Evolutionary conservation across 352 stramenopile species (phyloP), one percentile per base, ranked within the genome.

Genomic region (Phytophthora hibernalis): DNA sequence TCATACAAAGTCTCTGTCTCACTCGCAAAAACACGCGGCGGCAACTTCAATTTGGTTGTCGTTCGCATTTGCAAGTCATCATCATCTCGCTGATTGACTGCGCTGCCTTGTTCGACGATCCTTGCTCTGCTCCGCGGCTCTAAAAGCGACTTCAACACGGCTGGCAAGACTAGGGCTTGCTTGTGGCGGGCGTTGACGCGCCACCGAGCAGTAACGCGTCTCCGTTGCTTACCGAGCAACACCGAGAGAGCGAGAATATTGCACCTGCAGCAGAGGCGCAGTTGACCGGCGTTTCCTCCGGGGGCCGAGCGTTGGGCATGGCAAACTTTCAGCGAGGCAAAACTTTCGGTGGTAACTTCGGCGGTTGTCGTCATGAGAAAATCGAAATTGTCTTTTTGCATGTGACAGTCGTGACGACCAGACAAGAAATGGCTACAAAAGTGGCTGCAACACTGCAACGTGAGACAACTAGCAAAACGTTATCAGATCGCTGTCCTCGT

Each of bases 31-130:
- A 70, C 22, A 61, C 35, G 47, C 63, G 35, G 8, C n/a, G 12
- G 20, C 20, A 72, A 72, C 57, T 72, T 72, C 57, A 68, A 72
- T 58, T 15, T 67, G 4, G n/a, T n/a, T 15, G 42, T 72, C 64
- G 63, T 56, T 26, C 22, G 40, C 18, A 62, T 8, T 40, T 37
- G 40, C n/a, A 38, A 28, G 63, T 51, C 38, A 56, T 38, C 37
- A 24, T 16, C 13, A n/a, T 31, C 33, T 40, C 15, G 33, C 33
- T 40, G 33, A 16, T 40, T 12, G 33, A 38, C 33, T 11, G 26
- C 26, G 26, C 26, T 31, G 31, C 31, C 5, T 15, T 38, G 31
- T 2, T 38, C 31, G 26, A 7, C 26, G 1, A 16, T 38, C 9
- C 37, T 43, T 18, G 37, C 37, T 20, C 16, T 43, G 37, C 13